phyloP scores from a whole-genome alignment of 2,329 filamentous ascomycete species.

The Thelonectria discophora region DNA sequence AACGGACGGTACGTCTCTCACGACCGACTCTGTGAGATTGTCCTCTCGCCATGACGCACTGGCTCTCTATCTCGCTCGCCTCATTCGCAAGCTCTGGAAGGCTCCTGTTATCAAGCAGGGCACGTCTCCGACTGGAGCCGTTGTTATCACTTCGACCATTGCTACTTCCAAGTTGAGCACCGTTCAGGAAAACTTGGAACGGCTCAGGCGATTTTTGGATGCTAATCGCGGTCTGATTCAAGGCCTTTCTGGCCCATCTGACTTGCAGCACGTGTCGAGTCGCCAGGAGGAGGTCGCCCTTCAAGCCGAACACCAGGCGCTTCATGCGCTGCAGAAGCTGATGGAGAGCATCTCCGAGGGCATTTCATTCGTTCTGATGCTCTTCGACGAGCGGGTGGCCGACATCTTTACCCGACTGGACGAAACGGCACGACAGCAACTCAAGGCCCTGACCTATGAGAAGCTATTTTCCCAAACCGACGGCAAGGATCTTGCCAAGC shows the following conservation, averaged over 20 bases:
- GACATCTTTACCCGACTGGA: constrained; percentile 85
- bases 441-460: constrained; percentile 85
- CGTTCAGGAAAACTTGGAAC: constrained; percentile 83
- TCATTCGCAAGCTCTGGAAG: constrained; percentile 92
- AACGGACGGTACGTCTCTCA: constrained; percentile 73
- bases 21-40: constrained; percentile 83
- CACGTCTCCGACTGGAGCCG: constrained; percentile 63
- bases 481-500: constrained; percentile 90
- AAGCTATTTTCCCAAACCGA: constrained; percentile 80
- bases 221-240: constrained; percentile 93
- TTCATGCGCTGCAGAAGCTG: constrained; percentile 85
- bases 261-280: constrained; percentile 78
- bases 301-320: constrained; percentile 92
- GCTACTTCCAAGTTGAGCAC: constrained; percentile 72
- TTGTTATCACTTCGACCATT: constrained; percentile 74
- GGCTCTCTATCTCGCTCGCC: constrained; percentile 83
- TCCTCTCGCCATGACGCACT: constrained; percentile 91
- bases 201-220: constrained; percentile 82
- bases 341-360: constrained; percentile 94
- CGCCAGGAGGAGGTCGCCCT: constrained; percentile 91
- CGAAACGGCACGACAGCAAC: constrained; percentile 71
- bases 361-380: constrained; percentile 92
- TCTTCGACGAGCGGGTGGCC: constrained; percentile 92
- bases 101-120: constrained; percentile 72
- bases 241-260: constrained; percentile 89